Evolutionary conservation across 2,329 filamentous ascomycete genomes (phyloP).

Genomic region (Thielaviopsis ethacetica): DNA sequence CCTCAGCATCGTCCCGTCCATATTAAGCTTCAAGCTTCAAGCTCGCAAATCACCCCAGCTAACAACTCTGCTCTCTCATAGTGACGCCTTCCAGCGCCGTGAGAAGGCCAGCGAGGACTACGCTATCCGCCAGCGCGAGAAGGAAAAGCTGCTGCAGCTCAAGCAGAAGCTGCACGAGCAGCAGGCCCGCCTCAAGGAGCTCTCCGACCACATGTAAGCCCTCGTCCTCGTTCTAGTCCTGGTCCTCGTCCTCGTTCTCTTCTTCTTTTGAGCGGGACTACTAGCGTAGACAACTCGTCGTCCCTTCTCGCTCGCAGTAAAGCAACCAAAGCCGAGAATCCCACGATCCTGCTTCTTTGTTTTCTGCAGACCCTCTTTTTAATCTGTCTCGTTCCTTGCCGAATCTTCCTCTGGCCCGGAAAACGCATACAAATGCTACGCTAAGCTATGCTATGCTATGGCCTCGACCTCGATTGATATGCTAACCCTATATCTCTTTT

Average conservation of each 20-base stretch:
- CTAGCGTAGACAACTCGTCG: too few relatives aligned
- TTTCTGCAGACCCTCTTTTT: not conserved
- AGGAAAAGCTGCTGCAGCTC: slow-evolving; percentile 71
- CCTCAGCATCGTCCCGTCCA: too few relatives aligned
- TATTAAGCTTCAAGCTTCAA: not conserved
- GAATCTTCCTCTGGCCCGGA: not conserved
- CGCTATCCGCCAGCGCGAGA: slow-evolving; percentile 75
- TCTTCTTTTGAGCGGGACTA: too few relatives aligned
- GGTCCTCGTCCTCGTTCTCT: not conserved
- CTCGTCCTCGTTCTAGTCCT: not conserved
- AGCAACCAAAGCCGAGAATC: not conserved
- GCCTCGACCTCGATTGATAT: not conserved
- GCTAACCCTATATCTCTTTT: not conserved
- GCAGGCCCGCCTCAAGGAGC: slow-evolving; percentile 66
- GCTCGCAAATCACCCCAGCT: not conserved
- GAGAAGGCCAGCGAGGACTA: slow-evolving; percentile 76
- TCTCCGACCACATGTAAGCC: slow-evolving; percentile 72
- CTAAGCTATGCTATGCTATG: not conserved
- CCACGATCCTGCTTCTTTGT: not conserved
- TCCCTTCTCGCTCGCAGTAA: too few relatives aligned
- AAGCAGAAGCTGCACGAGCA: slow-evolving; percentile 60
- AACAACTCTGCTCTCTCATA: slow-evolving; percentile 20
- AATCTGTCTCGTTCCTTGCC: not conserved
- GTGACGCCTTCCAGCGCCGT: slow-evolving; percentile 83
- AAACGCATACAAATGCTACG: not conserved